Evolutionary conservation across 805 yeast species (phyloP).

Genomic region (Trichomonascus vanleenenianus): DNA sequence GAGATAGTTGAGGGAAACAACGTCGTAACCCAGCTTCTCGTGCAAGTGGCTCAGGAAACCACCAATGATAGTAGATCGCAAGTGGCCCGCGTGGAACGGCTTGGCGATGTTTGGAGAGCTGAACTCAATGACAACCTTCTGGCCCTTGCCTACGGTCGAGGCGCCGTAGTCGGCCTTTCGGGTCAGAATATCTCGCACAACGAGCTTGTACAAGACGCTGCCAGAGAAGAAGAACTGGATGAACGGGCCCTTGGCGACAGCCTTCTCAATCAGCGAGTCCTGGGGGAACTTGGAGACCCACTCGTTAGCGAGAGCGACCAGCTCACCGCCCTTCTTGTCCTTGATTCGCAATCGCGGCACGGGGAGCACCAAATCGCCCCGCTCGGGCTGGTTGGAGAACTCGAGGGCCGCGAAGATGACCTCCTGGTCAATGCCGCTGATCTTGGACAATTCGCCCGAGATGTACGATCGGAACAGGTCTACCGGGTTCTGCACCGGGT

Average conservation of each 20-base stretch:
- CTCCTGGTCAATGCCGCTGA: constrained; percentile 63
- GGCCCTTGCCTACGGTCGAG: constrained; percentile 62
- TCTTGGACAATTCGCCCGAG: constrained; percentile 61
- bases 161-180: constrained; percentile 61
- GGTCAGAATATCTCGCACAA: constrained; percentile 59
- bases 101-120: constrained; percentile 98
- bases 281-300: constrained; percentile 74
- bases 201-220: constrained; percentile 55
- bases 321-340: constrained; percentile 70
- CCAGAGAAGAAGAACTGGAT: constrained; percentile 81
- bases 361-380: constrained; percentile 90
- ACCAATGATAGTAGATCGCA: constrained; percentile 96
- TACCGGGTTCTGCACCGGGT: constrained; percentile 70
- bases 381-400: constrained; percentile 74
- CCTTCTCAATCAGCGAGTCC: constrained; percentile 60
- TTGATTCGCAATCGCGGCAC: constrained; percentile 84
- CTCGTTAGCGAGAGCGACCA: constrained; percentile 48
- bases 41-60: constrained; percentile 88
- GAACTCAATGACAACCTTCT: constrained; percentile 75
- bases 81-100: constrained; percentile 99
- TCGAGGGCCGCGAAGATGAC: constrained; percentile 81
- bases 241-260: constrained; percentile 81
- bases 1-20: constrained; percentile 81
- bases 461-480: constrained; percentile 89
- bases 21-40: constrained; percentile 90